These are phyloP conservation scores for Articulospora tetracladia DNA, from an alignment of 495 filamentous ascomycete species.

Conservation along the genomic window DNA sequence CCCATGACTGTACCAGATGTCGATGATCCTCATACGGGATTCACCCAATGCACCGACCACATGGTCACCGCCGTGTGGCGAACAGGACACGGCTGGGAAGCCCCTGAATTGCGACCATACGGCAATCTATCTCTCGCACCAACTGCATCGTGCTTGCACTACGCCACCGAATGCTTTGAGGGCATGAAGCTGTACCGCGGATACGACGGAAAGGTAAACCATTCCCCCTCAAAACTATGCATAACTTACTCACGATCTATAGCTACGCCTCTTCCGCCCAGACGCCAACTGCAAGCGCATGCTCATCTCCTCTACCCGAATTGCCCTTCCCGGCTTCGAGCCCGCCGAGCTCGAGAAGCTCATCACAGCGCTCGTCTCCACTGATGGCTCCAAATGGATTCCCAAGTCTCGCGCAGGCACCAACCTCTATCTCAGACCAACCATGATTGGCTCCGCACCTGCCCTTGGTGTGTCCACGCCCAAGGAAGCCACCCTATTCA, in stretches of 20 bases:
- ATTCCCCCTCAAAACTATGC: neutral
- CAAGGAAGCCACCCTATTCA: constrained; percentile 77
- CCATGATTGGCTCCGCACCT: constrained; percentile 59
- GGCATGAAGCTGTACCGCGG: constrained; percentile 87
- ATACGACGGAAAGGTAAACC: constrained; percentile 70
- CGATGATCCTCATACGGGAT: constrained; percentile 38
- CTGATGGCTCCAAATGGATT: constrained; percentile 76
- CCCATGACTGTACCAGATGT: constrained; percentile 66
- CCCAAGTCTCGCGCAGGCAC: constrained; percentile 59
- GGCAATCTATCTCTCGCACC: constrained; percentile 79
- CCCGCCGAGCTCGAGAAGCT: constrained; percentile 69
- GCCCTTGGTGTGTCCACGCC: constrained; percentile 80
- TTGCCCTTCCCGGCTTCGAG: constrained; percentile 74
- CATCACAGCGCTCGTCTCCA: constrained; percentile 63
- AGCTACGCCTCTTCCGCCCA: constrained; percentile 65
- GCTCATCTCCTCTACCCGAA: constrained; percentile 64
- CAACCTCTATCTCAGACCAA: constrained; percentile 78
- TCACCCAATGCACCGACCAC: constrained; percentile 75
- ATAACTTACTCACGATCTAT: neutral
- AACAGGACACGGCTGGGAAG: constrained; percentile 62
- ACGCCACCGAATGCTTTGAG: constrained; percentile 91
- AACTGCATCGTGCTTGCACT: constrained; percentile 81
- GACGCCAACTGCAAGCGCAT: constrained; percentile 74
- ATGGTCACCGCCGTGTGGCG: constrained; percentile 82
- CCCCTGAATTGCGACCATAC: constrained; percentile 75